Evolutionary conservation across 2,329 filamentous ascomycete species (phyloP), one percentile per base, ranked within the genome.

Genomic region (Thyridium curvatum): DNA sequence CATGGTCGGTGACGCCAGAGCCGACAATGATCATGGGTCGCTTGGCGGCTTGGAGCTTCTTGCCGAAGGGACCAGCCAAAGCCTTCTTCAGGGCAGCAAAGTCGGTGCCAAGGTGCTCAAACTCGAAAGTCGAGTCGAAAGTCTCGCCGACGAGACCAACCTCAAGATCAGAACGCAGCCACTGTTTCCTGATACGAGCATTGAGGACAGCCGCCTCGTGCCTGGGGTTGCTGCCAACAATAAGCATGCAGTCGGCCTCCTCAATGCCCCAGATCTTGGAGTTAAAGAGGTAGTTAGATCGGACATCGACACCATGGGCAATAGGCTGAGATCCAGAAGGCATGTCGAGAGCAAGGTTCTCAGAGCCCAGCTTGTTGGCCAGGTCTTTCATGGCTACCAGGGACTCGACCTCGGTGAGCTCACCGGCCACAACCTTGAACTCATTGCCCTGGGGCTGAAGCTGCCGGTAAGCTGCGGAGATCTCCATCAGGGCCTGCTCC

Each of bases 301-400:
- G 86, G 42, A 97, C 77, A 55, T 98, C 93, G 46, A 96, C 69
- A 62, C 93, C 93, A 65, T 98, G 93, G 29, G 91, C 86, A 46
- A 96, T 69, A 12, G 93, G 93, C 48, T 82, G 72, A 64, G 77
- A 84, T 46, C 93, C 93, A 41, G 80, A 79, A 30, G 89, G 86
- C 58, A 90, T 90, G 60, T 98, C 93, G 33, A 97, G 78, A 45
- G 89, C 87, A 44, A 98, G 73, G 64, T 97, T 98, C 52, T 98
- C 93, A 3, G 93, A 97, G 45, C 89, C 89, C 46, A 98, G 84
- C 66, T 83, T 91, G 75, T 98, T 98, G 53, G 89, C 88, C 48
- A 98, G 74, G 55, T 98, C 93, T 74, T 98, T 98, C 71, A 94
- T 87, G 40, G 91, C 91, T 45, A 97, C 91, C 48, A 98, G 73